These are phyloP conservation scores for Phylloporus sp. DNA, from an alignment of 1,284 basidiomycete species.

Conservation along the genomic window DNA sequence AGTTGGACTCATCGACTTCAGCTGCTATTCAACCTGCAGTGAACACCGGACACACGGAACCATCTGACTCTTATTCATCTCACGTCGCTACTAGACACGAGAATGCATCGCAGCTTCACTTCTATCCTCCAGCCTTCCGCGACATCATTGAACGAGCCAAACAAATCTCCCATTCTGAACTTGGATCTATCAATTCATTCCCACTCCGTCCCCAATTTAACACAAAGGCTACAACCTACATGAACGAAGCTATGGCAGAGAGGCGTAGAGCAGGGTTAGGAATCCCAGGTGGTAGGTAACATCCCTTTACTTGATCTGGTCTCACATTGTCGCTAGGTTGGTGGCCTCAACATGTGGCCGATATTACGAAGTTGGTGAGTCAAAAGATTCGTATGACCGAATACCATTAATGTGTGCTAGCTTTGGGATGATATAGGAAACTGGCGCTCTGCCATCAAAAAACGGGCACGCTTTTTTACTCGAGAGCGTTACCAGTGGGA, in stretches of 20 bases:
- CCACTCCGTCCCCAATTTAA: not conserved
- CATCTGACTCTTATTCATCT: too few species aligned
- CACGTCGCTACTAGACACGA: too few species aligned
- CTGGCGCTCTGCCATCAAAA: too few species aligned
- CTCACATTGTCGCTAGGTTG: not conserved
- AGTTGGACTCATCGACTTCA: not conserved
- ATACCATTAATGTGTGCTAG: not conserved
- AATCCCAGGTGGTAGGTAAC: not conserved
- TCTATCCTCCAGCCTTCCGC: not conserved
- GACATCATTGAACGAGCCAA: conserved; percentile 2
- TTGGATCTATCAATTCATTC: not conserved
- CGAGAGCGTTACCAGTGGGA: too few species aligned
- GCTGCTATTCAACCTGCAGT: not conserved
- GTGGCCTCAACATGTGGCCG: not conserved
- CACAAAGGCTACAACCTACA: not conserved
- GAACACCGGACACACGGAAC: too few species aligned
- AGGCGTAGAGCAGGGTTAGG: not conserved
- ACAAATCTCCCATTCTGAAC: too few species aligned
- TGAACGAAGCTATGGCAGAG: too few species aligned
- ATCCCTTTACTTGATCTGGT: not conserved
- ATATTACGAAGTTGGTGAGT: not conserved
- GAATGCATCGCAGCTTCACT: not conserved
- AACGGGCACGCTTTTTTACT: too few species aligned
- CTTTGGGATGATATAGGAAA: conserved; percentile 9
- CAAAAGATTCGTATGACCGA: too few species aligned